Percentiles rank a stretch among this genome's conserved stretches.
Conservation (phyloP, 257 asterid genomes). For the Solanum virginianum region DNA sequence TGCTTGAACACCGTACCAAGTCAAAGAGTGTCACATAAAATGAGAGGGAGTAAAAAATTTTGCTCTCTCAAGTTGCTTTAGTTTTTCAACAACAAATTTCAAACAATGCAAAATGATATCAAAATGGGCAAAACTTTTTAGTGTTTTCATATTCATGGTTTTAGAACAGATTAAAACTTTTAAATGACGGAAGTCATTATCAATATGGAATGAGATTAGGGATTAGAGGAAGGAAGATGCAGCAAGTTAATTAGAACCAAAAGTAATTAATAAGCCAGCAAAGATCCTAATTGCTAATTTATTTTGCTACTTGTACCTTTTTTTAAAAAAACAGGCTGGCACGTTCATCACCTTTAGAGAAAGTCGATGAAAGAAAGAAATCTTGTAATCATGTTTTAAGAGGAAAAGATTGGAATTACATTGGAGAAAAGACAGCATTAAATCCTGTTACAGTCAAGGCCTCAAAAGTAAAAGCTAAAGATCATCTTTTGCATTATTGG, state of each 20-base stretch:
- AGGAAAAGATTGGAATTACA: background rate
- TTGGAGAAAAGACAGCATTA: background rate
- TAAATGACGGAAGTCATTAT: background rate
- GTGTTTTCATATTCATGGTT: background rate
- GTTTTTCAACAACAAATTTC: background rate
- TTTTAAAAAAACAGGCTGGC: slow-evolving; percentile 1
- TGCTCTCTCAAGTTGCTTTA: background rate
- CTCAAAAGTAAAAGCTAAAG: background rate
- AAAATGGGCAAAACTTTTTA: background rate
- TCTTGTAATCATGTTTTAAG: slow-evolving; percentile 2
- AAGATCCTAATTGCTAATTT: background rate
- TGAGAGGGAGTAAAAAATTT: too few relatives aligned
- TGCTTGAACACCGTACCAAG: too few relatives aligned
- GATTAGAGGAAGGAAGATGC: background rate
- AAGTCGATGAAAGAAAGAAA: slow-evolving; percentile 2
- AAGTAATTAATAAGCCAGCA: background rate
- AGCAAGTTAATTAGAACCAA: background rate
- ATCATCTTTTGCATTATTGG: slow-evolving; percentile 4
- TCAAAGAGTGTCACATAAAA: too few relatives aligned
- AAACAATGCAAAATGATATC: background rate
- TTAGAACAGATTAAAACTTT: background rate
- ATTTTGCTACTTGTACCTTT: background rate
- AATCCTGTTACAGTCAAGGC: slow-evolving; percentile 12
- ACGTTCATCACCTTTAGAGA: slow-evolving; percentile 11
- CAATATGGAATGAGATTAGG: background rate